Evolutionary conservation across 2,329 filamentous ascomycete genomes (phyloP).

Genomic region (Cyclaneusma minus): DNA sequence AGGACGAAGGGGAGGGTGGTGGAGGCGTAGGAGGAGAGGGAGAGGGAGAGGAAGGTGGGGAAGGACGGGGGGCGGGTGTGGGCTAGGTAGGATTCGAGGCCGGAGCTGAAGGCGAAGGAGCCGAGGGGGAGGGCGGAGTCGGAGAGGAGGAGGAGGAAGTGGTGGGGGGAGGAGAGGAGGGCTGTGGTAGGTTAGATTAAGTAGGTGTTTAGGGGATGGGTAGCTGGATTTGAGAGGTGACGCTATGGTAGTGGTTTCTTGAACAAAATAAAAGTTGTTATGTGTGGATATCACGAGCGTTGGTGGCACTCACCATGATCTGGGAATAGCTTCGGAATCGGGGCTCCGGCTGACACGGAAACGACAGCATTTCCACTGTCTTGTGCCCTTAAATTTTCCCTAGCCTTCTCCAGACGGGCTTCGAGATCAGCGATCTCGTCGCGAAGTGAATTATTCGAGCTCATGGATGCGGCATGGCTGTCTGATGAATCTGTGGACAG

Average conservation of each 20-base stretch:
- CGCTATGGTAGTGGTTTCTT: no score
- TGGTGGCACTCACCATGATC: slow-evolving; percentile 9
- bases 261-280: slow-evolving; percentile 5
- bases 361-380: slow-evolving; percentile 14
- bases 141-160: slow-evolving; percentile 62
- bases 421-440: slow-evolving; percentile 46
- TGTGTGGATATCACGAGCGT: slow-evolving; percentile 8
- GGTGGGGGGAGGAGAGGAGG: slow-evolving; percentile 20
- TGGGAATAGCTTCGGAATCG: slow-evolving; percentile 8
- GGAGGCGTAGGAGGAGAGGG: slow-evolving; percentile 53
- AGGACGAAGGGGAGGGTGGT: slow-evolving; percentile 64
- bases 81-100: slow-evolving; percentile 67
- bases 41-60: slow-evolving; percentile 51
- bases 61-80: slow-evolving; percentile 42
- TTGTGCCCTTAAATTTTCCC: slow-evolving; percentile 27
- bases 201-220: neutral
- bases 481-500: neutral
- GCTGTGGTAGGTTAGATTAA: slow-evolving; percentile 8
- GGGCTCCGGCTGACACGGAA: no score
- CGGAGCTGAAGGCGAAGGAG: slow-evolving; percentile 76
- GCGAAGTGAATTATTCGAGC: slow-evolving; percentile 12
- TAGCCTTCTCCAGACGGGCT: slow-evolving; percentile 22
- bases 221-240: neutral
- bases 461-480: neutral
- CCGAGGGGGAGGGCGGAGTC: slow-evolving; percentile 72